A percentile compares a stretch with the other conserved stretches of the same genome.
Evolutionary conservation across 1,139 yeast genomes (phyloP).

Genomic region (Scheffersomyces stambukii): DNA sequence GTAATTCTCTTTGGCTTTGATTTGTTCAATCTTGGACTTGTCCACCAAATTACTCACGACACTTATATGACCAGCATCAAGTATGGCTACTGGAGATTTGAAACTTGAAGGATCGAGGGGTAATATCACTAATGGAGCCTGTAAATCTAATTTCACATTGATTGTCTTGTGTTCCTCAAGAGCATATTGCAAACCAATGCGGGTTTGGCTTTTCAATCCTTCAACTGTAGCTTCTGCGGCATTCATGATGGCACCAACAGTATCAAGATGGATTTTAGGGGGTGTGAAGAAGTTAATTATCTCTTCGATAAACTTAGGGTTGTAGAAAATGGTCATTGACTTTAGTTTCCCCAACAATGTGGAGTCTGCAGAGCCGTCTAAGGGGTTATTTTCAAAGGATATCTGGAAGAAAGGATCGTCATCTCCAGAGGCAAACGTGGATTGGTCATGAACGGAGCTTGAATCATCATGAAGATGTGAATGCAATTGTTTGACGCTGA

Average conservation of each 20-base stretch:
- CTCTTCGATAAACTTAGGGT: slow-evolving; percentile 75
- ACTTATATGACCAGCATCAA: slow-evolving; percentile 96
- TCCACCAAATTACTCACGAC: slow-evolving; percentile 79
- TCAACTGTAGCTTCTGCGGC: slow-evolving; percentile 96
- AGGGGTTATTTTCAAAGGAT: slow-evolving; percentile 80
- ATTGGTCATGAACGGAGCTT: slow-evolving; percentile 3
- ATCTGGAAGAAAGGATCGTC: slow-evolving; percentile 74
- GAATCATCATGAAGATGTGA: slow-evolving; percentile 15
- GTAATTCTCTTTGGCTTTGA: slow-evolving; percentile 67
- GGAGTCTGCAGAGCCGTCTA: slow-evolving; percentile 81
- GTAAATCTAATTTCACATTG: slow-evolving; percentile 79
- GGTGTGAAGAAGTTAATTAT: slow-evolving; percentile 76
- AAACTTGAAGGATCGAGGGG: slow-evolving; percentile 79
- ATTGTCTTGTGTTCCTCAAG: slow-evolving; percentile 91
- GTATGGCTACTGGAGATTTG: slow-evolving; percentile 83
- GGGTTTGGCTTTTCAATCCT: slow-evolving; percentile 82
- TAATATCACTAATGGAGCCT: slow-evolving; percentile 88
- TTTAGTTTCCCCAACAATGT: slow-evolving; percentile 67
- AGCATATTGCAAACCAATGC: slow-evolving; percentile 90
- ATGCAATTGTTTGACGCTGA: slow-evolving; percentile 75
- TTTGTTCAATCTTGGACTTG: slow-evolving; percentile 61
- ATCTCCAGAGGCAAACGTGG: slow-evolving; percentile 8
- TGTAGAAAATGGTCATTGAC: slow-evolving; percentile 87
- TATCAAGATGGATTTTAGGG: slow-evolving; percentile 79
- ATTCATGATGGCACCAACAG: slow-evolving; percentile 85